Conservation (phyloP, 1,284 basidiomycete species). For the Schizophyllum amplum region DNA sequence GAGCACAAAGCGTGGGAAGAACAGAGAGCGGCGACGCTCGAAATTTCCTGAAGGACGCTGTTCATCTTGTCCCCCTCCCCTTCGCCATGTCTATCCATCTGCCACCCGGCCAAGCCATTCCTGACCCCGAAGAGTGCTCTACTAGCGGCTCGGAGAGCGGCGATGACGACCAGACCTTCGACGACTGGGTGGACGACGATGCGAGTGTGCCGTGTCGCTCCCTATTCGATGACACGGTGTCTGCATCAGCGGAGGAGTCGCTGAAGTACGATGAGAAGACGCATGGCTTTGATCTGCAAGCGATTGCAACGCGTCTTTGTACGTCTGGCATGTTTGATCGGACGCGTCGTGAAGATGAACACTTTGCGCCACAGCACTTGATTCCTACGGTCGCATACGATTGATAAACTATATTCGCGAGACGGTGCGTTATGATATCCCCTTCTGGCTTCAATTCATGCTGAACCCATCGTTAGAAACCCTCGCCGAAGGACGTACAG, state of each 20-base stretch:
- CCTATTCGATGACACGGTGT: conserved; percentile 69
- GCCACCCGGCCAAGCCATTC: conserved; percentile 8
- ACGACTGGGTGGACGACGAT: conserved; percentile 75
- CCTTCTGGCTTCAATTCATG: conserved; percentile 2
- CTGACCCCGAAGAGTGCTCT: conserved; percentile 7
- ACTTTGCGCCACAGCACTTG: conserved; percentile 32
- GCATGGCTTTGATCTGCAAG: conserved; percentile 59
- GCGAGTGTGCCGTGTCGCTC: conserved; percentile 58
- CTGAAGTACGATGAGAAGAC: conserved; percentile 55
- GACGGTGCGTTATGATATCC: conserved; percentile 24
- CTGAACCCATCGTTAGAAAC: conserved; percentile 34
- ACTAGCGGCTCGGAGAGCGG: conserved; percentile 8
- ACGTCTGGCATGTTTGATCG: conserved; percentile 18
- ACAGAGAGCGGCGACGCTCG: background rate
- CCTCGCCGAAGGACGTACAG: conserved; percentile 33
- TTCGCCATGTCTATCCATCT: background rate
- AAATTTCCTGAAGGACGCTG: background rate
- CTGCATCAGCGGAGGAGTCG: conserved; percentile 55
- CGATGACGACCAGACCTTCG: conserved; percentile 61
- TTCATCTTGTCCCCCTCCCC: background rate
- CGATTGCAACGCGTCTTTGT: conserved; percentile 44
- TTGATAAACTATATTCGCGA: conserved; percentile 85
- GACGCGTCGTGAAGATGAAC: background rate
- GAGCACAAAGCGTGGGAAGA: background rate
- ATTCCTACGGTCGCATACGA: conserved; percentile 65